phyloP scores from a whole-genome alignment of 805 yeast species.

The Starmerella roubikii region DNA sequence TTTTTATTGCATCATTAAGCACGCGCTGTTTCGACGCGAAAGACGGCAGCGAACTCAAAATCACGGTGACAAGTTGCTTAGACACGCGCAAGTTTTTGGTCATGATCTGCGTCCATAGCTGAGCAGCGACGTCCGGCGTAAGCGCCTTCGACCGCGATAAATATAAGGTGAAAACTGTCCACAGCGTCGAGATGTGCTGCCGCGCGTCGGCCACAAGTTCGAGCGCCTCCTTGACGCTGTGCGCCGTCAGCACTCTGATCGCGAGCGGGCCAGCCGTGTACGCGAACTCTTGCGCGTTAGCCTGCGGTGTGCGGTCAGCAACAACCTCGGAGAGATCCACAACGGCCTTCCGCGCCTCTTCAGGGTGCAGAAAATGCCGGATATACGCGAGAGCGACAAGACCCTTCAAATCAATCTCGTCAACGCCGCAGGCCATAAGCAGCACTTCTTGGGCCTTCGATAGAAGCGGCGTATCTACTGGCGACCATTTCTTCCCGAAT shows the following conservation, averaged over 20 bases:
- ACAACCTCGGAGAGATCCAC: constrained; percentile 3
- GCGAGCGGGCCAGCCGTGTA: constrained; percentile 10
- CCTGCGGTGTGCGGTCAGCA: constrained; percentile 4
- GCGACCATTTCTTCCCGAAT: constrained; percentile 21
- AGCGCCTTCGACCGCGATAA: constrained; percentile 16
- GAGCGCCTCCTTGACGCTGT: constrained; percentile 12
- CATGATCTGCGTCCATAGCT: constrained; percentile 8
- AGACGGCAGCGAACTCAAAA: constrained; percentile 8
- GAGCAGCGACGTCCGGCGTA: constrained; percentile 13
- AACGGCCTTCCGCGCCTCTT: constrained; percentile 8
- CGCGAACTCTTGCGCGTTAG: constrained; percentile 8
- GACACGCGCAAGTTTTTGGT: background rate
- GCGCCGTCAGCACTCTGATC: constrained; percentile 11
- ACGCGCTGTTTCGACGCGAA: constrained; percentile 6
- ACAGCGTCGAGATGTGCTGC: constrained; percentile 15
- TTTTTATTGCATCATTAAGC: constrained; percentile 2
- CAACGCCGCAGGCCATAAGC: constrained; percentile 15
- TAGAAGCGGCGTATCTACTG: constrained; percentile 14
- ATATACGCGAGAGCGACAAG: constrained; percentile 22
- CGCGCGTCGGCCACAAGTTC: constrained; percentile 2
- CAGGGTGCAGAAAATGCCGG: constrained; percentile 11
- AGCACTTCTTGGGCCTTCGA: constrained; percentile 21
- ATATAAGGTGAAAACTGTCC: constrained; percentile 20
- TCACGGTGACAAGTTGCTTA: constrained; percentile 4
- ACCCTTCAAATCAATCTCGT: constrained; percentile 23